Conservation (phyloP, 495 filamentous ascomycete species). For the Xeromyces bisporus region DNA sequence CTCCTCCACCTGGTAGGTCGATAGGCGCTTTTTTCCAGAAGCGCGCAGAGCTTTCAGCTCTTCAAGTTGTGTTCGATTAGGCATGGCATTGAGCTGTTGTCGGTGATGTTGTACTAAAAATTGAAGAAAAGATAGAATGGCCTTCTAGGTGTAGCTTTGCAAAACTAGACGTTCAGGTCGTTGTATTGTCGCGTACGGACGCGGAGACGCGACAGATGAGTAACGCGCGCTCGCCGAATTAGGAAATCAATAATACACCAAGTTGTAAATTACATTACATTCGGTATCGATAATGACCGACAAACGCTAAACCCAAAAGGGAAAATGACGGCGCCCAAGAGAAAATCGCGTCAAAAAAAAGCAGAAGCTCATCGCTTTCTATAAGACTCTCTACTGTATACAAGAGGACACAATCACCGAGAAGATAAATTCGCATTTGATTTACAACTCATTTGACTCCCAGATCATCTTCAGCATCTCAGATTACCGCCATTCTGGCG, state of each 20-base stretch:
- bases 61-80: slow-evolving; percentile 37
- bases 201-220: background rate
- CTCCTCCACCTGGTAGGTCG: slow-evolving; percentile 77
- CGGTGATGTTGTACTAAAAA: background rate
- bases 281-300: slow-evolving; percentile 5
- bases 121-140: background rate
- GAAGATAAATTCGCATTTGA: too few species aligned
- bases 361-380: too few species aligned
- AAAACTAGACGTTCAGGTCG: background rate
- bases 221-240: background rate
- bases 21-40: slow-evolving; percentile 76
- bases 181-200: background rate
- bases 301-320: slow-evolving; percentile 6
- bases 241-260: background rate
- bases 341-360: too few species aligned
- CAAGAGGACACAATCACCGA: too few species aligned
- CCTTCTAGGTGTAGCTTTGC: too few species aligned
- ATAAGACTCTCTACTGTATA: too few species aligned
- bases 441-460: too few species aligned
- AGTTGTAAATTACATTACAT: background rate
- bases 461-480: too few species aligned
- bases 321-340: background rate
- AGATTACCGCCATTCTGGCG: slow-evolving; percentile 2
- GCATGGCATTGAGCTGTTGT: slow-evolving; percentile 14
- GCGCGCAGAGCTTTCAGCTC: slow-evolving; percentile 73